phyloP scores from a whole-genome alignment of 1,284 basidiomycete genomes.

The Thelephora terrestris region DNA sequence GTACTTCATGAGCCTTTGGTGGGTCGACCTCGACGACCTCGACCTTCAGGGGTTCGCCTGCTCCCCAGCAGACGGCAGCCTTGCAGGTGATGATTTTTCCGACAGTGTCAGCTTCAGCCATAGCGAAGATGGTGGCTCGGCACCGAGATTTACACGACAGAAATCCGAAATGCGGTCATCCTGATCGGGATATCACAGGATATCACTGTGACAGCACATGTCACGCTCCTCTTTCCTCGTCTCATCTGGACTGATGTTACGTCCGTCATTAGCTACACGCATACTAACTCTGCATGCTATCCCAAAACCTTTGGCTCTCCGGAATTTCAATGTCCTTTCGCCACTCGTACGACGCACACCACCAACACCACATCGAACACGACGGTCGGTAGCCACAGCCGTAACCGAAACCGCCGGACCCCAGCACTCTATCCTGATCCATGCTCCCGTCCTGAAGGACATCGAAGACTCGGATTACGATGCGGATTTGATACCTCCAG shows the following conservation, averaged over 20 bases:
- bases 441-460: constrained; percentile 5
- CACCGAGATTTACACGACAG: constrained; percentile 2
- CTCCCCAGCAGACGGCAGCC: constrained; percentile 95
- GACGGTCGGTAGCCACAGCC: no score
- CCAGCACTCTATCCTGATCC: background rate
- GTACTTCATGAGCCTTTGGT: constrained; percentile 84
- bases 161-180: constrained; percentile 5
- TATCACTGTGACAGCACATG: no score
- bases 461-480: constrained; percentile 19
- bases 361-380: no score
- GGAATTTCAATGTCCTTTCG: no score
- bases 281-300: no score
- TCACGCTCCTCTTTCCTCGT: background rate
- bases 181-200: no score
- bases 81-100: constrained; percentile 86
- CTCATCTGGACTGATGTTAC: background rate
- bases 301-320: no score
- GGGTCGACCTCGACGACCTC: constrained; percentile 93
- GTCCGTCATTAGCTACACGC: no score
- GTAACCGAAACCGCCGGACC: no score
- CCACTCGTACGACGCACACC: no score
- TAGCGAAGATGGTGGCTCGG: background rate
- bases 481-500: constrained; percentile 20
- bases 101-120: constrained; percentile 33
- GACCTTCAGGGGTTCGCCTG: constrained; percentile 80